Conservation (phyloP, 1,284 basidiomycete genomes). For the Cystobasidium slooffiae region DNA sequence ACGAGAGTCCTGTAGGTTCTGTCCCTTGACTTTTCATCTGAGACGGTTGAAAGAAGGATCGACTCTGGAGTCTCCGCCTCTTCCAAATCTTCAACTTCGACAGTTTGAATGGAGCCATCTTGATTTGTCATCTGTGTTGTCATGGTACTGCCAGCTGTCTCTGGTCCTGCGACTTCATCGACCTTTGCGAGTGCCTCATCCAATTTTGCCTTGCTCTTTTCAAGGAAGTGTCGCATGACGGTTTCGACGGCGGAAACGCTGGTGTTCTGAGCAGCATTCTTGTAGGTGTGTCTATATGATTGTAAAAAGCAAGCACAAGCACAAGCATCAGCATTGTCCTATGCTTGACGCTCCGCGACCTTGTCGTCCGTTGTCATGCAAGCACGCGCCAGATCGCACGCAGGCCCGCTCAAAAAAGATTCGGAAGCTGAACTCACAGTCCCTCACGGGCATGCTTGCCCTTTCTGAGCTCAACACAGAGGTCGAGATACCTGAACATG, state of each 20-base stretch:
- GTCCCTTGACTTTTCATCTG: conserved; percentile 90
- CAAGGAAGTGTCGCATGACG: conserved; percentile 88
- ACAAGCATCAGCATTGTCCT: neutral
- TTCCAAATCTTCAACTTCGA: conserved; percentile 60
- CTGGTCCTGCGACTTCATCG: conserved; percentile 78
- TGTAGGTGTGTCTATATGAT: conserved; percentile 64
- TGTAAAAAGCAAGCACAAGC: neutral
- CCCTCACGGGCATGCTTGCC: conserved; percentile 93
- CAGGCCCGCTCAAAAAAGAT: neutral
- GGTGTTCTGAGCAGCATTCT: conserved; percentile 85
- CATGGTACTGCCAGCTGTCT: conserved; percentile 23
- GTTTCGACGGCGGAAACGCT: conserved; percentile 89
- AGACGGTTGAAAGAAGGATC: conserved; percentile 83
- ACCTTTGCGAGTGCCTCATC: conserved; percentile 73
- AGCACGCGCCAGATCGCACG: conserved; percentile 17
- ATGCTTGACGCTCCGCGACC: neutral
- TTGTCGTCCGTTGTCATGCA: neutral
- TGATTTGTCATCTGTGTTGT: conserved; percentile 34
- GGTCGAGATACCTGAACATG: conserved; percentile 80
- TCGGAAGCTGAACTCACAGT: conserved; percentile 58
- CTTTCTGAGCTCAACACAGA: conserved; percentile 94
- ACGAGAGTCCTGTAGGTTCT: conserved; percentile 93
- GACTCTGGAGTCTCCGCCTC: conserved; percentile 86
- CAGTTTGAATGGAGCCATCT: conserved; percentile 40
- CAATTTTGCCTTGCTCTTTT: conserved; percentile 84